Percentiles rank a stretch among this genome's conserved stretches.
These are phyloP conservation scores for Backusella westeae DNA, from an alignment of 192 early-diverging fungal species.

Conservation along the genomic window DNA sequence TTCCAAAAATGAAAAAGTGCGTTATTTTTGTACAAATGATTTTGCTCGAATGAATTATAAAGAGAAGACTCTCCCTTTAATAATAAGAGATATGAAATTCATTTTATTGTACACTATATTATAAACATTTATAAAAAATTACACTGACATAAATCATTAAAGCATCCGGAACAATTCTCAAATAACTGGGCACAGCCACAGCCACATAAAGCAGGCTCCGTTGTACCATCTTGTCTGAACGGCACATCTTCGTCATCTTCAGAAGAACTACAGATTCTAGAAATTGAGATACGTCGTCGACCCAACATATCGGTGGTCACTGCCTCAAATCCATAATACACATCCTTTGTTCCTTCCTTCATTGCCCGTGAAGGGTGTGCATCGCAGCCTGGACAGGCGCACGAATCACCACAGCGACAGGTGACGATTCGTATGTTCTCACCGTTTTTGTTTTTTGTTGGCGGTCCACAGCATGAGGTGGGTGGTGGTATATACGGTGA, in stretches of 20 bases:
- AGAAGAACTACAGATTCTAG: not conserved
- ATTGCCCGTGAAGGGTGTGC: slow-evolving; percentile 36
- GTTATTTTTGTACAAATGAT: not conserved
- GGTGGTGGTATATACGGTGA: slow-evolving; percentile 7
- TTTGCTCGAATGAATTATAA: not conserved
- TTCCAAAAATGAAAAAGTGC: not conserved
- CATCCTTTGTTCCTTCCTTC: slow-evolving; percentile 15
- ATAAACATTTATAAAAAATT: not conserved
- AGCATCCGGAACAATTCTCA: slow-evolving; percentile 50
- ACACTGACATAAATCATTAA: slow-evolving; percentile 48
- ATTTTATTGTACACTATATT: not conserved
- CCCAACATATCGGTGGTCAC: not conserved
- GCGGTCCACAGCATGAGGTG: slow-evolving; percentile 12
- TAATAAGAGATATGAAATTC: not conserved
- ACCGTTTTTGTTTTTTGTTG: slow-evolving; percentile 13
- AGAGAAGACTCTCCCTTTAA: not conserved
- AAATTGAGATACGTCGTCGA: slow-evolving; percentile 7
- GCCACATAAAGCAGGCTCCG: slow-evolving; percentile 34
- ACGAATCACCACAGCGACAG: slow-evolving; percentile 41
- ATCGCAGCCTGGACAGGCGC: slow-evolving; percentile 38
- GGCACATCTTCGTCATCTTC: not conserved
- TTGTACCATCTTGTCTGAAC: not conserved
- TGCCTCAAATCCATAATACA: slow-evolving; percentile 14
- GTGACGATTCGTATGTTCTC: slow-evolving; percentile 25
- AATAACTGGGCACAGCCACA: slow-evolving; percentile 58